Evolutionary conservation across 352 stramenopile species (phyloP).

Genomic region (Phytophthora agathidicida): DNA sequence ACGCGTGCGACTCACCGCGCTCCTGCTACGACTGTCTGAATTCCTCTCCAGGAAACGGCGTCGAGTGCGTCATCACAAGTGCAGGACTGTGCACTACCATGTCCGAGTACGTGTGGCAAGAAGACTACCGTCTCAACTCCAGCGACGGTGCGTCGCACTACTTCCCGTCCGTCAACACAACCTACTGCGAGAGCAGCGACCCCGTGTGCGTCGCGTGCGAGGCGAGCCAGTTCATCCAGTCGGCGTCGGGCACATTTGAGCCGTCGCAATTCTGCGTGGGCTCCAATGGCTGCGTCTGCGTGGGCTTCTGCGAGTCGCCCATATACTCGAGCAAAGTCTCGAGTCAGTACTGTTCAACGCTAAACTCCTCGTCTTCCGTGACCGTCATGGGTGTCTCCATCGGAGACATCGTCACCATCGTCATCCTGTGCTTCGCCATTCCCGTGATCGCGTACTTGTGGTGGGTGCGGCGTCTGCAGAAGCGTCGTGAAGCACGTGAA

Average conservation of each 20-base stretch:
- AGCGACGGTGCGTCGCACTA: constrained; percentile 34
- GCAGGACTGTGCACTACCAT: constrained; percentile 39
- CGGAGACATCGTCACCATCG: constrained; percentile 32
- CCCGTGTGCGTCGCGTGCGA: constrained; percentile 16
- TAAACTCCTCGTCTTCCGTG: constrained; percentile 8
- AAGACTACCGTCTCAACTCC: constrained; percentile 38
- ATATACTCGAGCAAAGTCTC: constrained; percentile 28
- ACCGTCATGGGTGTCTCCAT: constrained; percentile 32
- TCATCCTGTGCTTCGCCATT: constrained; percentile 32
- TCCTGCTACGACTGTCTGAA: constrained; percentile 51
- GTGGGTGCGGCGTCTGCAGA: constrained; percentile 14
- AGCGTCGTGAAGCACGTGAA: constrained; percentile 7
- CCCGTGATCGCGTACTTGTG: constrained; percentile 27
- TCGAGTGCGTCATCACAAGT: constrained; percentile 35
- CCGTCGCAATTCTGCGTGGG: constrained; percentile 43
- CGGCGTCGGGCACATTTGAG: constrained; percentile 11
- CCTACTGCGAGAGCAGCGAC: constrained; percentile 48
- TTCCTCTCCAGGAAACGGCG: constrained; percentile 13
- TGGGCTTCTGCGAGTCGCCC: constrained; percentile 41
- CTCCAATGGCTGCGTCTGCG: constrained; percentile 33
- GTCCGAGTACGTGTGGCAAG: constrained; percentile 30
- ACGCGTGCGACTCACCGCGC: constrained; percentile 34
- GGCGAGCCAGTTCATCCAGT: constrained; percentile 19
- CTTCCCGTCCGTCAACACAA: constrained; percentile 40
- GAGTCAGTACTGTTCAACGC: constrained; percentile 25